Conservation (phyloP, 768 basidiomycete species). For the Gloeophyllum trabeum region DNA sequence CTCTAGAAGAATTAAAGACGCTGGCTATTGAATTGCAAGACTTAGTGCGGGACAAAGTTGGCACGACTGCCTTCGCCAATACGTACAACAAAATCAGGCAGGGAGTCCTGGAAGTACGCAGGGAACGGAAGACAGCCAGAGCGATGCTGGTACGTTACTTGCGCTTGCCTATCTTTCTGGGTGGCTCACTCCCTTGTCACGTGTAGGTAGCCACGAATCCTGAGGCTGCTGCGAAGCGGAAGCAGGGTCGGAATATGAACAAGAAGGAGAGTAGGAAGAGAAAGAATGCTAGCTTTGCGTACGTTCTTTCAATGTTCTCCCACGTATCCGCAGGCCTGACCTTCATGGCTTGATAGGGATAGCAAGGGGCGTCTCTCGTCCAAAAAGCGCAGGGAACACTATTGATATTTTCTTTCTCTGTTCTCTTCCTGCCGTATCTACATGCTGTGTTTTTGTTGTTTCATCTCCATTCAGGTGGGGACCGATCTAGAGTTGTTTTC, state of each 20-base stretch:
- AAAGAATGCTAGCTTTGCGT: conserved; percentile 53
- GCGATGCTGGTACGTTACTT: conserved; percentile 22
- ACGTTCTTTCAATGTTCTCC: no score
- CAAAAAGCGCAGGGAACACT: no score
- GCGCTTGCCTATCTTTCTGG: neutral
- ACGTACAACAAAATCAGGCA: conserved; percentile 78
- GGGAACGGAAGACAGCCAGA: conserved; percentile 58
- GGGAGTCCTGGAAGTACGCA: conserved; percentile 48
- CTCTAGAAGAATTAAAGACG: conserved; percentile 70
- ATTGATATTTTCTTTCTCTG: no score
- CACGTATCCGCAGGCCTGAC: no score
- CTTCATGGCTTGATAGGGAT: neutral
- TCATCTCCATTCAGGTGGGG: no score
- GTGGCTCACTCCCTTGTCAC: conserved; percentile 11
- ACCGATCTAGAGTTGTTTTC: no score
- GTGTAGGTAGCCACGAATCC: conserved; percentile 68
- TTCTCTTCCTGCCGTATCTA: no score
- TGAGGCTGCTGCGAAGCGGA: conserved; percentile 64
- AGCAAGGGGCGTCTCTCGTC: neutral
- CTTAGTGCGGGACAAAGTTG: conserved; percentile 79
- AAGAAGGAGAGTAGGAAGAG: conserved; percentile 86
- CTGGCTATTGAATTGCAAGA: conserved; percentile 78
- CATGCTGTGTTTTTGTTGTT: no score
- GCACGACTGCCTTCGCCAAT: conserved; percentile 71
- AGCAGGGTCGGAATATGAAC: conserved; percentile 52